Percentiles rank a stretch among this genome's conserved stretches.
These are phyloP conservation scores for Aspergillus sp. DNA, from an alignment of 2,329 filamentous ascomycete species.

Conservation along the genomic window DNA sequence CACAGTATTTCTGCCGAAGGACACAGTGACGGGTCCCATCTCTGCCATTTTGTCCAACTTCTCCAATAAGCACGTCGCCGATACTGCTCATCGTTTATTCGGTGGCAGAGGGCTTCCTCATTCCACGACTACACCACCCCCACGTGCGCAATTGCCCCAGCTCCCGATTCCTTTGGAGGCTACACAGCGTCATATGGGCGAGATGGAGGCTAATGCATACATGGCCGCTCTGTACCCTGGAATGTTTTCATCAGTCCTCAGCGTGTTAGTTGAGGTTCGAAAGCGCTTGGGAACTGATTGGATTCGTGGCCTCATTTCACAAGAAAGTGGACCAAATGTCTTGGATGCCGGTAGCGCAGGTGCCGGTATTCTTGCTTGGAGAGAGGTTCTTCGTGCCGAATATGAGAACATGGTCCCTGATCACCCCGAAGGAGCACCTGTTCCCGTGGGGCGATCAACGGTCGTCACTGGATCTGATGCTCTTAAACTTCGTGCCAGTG, in stretches of 20 bases:
- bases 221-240: slow-evolving; percentile 58
- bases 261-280: slow-evolving; percentile 55
- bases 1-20: slow-evolving; percentile 69
- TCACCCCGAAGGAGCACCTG: slow-evolving; percentile 34
- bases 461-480: slow-evolving; percentile 73
- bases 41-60: slow-evolving; percentile 62
- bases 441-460: slow-evolving; percentile 64
- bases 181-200: slow-evolving; percentile 52
- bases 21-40: slow-evolving; percentile 66
- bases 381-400: slow-evolving; percentile 72
- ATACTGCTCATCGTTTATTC: slow-evolving; percentile 68
- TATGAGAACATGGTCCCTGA: slow-evolving; percentile 64
- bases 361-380: slow-evolving; percentile 58
- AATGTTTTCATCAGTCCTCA: slow-evolving; percentile 54
- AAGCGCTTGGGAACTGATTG: slow-evolving; percentile 56
- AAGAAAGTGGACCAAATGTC: slow-evolving; percentile 53
- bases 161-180: slow-evolving; percentile 55
- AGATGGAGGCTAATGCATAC: slow-evolving; percentile 58
- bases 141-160: slow-evolving; percentile 46
- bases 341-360: slow-evolving; percentile 60
- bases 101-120: slow-evolving; percentile 72
- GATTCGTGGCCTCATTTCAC: slow-evolving; percentile 52
- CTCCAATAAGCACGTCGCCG: slow-evolving; percentile 68
- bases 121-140: slow-evolving; percentile 66
- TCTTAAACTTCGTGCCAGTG: slow-evolving; percentile 69